Conservation (phyloP, 2,329 filamentous ascomycete genomes). For the Verticillium albo-atrum region DNA sequence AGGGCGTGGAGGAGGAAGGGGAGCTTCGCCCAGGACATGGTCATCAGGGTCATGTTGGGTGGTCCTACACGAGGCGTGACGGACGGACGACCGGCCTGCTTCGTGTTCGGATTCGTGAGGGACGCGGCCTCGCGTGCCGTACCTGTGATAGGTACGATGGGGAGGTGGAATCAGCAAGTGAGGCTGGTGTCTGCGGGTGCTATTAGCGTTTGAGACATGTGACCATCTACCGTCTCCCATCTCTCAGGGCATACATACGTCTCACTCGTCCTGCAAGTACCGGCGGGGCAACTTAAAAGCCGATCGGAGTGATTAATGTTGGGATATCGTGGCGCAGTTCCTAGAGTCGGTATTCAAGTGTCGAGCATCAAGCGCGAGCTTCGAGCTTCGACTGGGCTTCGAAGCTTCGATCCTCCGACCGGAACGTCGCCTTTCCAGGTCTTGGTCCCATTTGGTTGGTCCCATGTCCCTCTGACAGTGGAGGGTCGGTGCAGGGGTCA, state of each 20-base stretch:
- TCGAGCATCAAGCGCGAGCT: neutral
- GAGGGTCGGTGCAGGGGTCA: neutral
- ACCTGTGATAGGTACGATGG: too few species aligned
- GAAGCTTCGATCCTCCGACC: neutral
- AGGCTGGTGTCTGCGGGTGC: too few species aligned
- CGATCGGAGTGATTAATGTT: neutral
- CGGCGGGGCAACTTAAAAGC: slow-evolving; percentile 5
- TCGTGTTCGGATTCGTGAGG: too few species aligned
- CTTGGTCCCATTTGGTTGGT: too few species aligned
- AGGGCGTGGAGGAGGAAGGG: slow-evolving; percentile 33
- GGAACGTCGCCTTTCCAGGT: neutral
- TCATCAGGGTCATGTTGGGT: neutral
- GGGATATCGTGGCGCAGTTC: neutral
- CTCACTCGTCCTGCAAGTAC: neutral
- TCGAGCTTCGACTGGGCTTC: neutral
- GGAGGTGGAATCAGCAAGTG: too few species aligned
- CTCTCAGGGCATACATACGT: neutral
- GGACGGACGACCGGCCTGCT: too few species aligned
- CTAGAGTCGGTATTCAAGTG: neutral
- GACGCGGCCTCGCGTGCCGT: too few species aligned
- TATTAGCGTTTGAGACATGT: neutral
- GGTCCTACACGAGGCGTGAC: too few species aligned
- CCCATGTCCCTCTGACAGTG: neutral
- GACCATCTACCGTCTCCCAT: too few species aligned
- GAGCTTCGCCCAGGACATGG: slow-evolving; percentile 17